Base-by-base conservation (phyloP, 2,329 filamentous ascomycete genomes). In the Dendrostoma leiphaemia region DNA sequence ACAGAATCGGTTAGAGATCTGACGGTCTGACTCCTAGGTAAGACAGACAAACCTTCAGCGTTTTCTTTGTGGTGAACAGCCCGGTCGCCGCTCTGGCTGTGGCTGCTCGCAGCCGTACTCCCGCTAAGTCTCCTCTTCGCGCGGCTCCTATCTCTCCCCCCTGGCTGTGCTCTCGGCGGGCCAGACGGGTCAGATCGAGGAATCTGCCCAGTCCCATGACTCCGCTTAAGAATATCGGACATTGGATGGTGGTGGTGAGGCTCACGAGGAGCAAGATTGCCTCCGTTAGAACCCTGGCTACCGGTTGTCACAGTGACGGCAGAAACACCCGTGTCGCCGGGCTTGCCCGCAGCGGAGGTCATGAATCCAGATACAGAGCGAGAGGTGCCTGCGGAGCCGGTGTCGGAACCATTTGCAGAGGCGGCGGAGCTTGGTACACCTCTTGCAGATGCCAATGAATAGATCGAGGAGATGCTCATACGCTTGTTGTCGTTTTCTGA, bases 61-160 rank as follows among this genome's bases (percentile, higher is more conserved):
- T 84, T 79, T 66, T 89, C 82, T 65, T 80, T 82, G 64, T 77
- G 69, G 32, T 78, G 71, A 58, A 76, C 68, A 26, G 76, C 76
- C 51, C 86, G 76, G 51, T 93, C 90, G 61, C 86, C 88, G 60
- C 86, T 89, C 6, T 88, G 87, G 64, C 89, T 94, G 58, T 90
- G 84, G 67, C 88, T 94, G 71, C 89, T 94, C 35, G 86, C 83
- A n/a, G 79, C 86, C 35, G 89, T 92, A 69, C 90, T 94, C 23
- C 84, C 87, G 64, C 91, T 95, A 62, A 94, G 86, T 57, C 91
- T 82, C 59, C 91, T 79, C 67, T 90, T 88, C 19, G 78, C 83
- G 64, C 81, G 78, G 65, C 89, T 90, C 40, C 87, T 82, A 44
- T 87, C 88, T 60, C 80, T 74, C 51, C 79, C n/a, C n/a, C n/a